Percentiles rank a stretch among this genome's conserved stretches.
Conservation (phyloP, 2,329 filamentous ascomycete genomes). For the Aspergillus sp. region DNA sequence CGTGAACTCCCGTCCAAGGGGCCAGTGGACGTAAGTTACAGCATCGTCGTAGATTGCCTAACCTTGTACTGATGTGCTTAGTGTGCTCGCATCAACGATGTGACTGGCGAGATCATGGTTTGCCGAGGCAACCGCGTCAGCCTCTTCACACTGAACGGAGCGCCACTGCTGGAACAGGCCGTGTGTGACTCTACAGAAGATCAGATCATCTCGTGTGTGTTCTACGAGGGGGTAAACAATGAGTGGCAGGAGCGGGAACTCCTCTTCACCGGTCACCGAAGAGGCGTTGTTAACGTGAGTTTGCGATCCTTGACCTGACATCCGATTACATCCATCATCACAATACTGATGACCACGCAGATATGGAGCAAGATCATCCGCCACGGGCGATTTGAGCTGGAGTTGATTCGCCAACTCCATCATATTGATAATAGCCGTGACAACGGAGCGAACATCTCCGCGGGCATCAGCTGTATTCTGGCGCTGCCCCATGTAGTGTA, state of each 20-base stretch:
- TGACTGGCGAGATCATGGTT: slow-evolving; percentile 84
- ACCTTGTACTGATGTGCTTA: slow-evolving; percentile 46
- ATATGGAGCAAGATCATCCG: slow-evolving; percentile 58
- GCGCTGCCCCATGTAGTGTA: slow-evolving; percentile 82
- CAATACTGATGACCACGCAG: slow-evolving; percentile 26
- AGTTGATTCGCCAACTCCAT: slow-evolving; percentile 76
- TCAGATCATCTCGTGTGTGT: slow-evolving; percentile 75
- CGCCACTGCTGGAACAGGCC: slow-evolving; percentile 75
- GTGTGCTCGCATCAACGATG: slow-evolving; percentile 83
- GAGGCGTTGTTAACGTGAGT: slow-evolving; percentile 72
- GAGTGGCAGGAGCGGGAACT: slow-evolving; percentile 89
- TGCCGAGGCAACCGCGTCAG: slow-evolving; percentile 72
- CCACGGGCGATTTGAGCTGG: slow-evolving; percentile 69
- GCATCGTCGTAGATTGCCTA: not conserved
- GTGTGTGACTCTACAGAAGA: slow-evolving; percentile 73
- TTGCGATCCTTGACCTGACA: no score
- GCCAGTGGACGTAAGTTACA: slow-evolving; percentile 43
- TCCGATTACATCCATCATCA: not conserved
- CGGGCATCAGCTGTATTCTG: slow-evolving; percentile 80
- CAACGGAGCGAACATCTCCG: slow-evolving; percentile 53
- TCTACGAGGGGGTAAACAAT: slow-evolving; percentile 86
- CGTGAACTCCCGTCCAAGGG: slow-evolving; percentile 64
- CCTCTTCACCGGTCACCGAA: slow-evolving; percentile 82
- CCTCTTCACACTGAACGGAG: slow-evolving; percentile 85
- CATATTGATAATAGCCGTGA: slow-evolving; percentile 69